These are phyloP conservation scores for Pneumocystis carinii DNA, from an alignment of 1,139 yeast species.

Conservation along the genomic window DNA sequence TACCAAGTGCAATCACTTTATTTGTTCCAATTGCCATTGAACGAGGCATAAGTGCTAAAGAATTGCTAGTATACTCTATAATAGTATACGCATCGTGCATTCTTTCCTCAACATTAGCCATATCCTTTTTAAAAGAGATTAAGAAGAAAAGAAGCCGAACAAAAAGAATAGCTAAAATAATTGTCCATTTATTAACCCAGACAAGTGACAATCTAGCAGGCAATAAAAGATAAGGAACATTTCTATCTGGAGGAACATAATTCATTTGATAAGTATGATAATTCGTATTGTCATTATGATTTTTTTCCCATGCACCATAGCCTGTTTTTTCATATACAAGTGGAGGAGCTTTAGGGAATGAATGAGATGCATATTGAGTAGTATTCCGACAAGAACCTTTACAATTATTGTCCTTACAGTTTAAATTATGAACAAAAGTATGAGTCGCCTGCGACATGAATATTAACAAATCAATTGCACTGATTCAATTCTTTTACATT, in stretches of 20 bases:
- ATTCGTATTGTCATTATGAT: not conserved
- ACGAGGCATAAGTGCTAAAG: slow-evolving; percentile 38
- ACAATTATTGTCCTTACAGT: not conserved
- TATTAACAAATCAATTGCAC: not conserved
- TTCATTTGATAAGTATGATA: not conserved
- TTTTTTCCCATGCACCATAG: not conserved
- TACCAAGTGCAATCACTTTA: slow-evolving; percentile 31
- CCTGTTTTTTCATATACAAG: not conserved
- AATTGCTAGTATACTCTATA: slow-evolving; percentile 33
- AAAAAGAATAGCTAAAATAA: slow-evolving; percentile 21
- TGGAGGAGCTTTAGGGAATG: not conserved
- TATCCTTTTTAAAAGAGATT: slow-evolving; percentile 17
- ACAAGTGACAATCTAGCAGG: slow-evolving; percentile 24
- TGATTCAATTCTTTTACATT: not conserved
- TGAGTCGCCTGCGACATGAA: not conserved
- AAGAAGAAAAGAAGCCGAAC: slow-evolving; percentile 24
- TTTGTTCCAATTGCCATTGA: slow-evolving; percentile 43
- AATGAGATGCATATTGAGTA: not conserved
- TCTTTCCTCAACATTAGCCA: slow-evolving; percentile 19
- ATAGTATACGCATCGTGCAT: slow-evolving; percentile 29
- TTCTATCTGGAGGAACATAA: not conserved
- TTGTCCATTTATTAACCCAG: slow-evolving; percentile 23
- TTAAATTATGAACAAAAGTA: not conserved
- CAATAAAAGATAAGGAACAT: slow-evolving; percentile 22
- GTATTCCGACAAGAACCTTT: not conserved